A percentile compares a stretch with the other conserved stretches of the same genome.
Evolutionary conservation across 1,139 yeast genomes (phyloP).

Genomic region (Sugiyamaella neomexicana): DNA sequence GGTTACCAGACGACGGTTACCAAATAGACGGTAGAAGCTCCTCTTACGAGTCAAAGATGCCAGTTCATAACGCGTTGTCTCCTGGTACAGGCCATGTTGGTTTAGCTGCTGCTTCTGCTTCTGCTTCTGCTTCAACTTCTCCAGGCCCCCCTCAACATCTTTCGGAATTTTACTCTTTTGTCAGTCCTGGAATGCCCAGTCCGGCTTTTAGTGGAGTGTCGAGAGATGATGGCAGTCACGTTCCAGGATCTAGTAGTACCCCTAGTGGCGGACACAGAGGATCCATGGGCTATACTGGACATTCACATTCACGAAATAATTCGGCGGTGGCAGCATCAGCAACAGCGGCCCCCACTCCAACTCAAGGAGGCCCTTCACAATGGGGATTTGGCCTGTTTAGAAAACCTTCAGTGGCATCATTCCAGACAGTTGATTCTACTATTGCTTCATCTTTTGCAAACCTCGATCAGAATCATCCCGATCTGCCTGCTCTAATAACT

Average conservation of each 20-base stretch:
- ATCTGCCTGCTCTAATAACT: conserved; percentile 60
- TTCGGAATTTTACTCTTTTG: conserved; percentile 55
- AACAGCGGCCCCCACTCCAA: background rate
- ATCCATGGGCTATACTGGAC: background rate
- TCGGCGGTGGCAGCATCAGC: background rate
- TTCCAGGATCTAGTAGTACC: background rate
- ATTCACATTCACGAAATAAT: conserved; percentile 13
- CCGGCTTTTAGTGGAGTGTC: conserved; percentile 19
- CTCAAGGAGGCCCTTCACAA: background rate
- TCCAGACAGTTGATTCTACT: conserved; percentile 23
- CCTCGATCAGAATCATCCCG: conserved; percentile 39
- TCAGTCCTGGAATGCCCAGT: conserved; percentile 33
- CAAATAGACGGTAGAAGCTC: no score
- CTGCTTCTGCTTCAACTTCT: conserved; percentile 6
- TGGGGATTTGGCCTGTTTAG: conserved; percentile 21
- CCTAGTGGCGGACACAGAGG: background rate
- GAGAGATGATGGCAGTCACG: background rate
- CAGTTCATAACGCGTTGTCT: conserved; percentile 5
- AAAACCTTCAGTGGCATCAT: conserved; percentile 33
- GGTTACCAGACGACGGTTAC: no score
- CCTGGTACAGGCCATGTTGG: background rate
- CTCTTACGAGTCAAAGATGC: no score
- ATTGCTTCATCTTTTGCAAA: conserved; percentile 25
- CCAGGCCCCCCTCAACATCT: conserved; percentile 43
- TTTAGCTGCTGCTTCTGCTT: background rate